Conservation (phyloP, 352 stramenopile genomes). For the Globisporangium recalcitrans region DNA sequence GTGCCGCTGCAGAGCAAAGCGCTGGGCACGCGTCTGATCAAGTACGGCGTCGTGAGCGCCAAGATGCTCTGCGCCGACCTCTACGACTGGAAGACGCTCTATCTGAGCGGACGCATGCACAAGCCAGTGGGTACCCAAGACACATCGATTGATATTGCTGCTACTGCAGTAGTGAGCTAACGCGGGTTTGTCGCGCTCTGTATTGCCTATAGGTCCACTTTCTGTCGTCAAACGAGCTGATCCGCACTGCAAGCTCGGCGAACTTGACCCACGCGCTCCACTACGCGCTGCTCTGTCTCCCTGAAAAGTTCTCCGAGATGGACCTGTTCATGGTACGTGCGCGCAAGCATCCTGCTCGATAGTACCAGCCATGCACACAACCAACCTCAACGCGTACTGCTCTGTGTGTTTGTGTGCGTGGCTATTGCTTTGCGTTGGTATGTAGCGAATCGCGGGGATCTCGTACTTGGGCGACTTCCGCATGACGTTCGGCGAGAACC, state of each 20-base stretch:
- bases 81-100: conserved; percentile 76
- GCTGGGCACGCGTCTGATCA: conserved; percentile 71
- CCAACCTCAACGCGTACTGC: background rate
- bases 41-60: conserved; percentile 86
- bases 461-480: conserved; percentile 88
- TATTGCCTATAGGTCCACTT: conserved; percentile 46
- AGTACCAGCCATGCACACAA: background rate
- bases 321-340: conserved; percentile 74
- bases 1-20: conserved; percentile 50
- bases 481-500: conserved; percentile 89
- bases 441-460: conserved; percentile 83
- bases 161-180: too few species aligned
- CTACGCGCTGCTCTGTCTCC: conserved; percentile 67
- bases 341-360: background rate
- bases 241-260: conserved; percentile 41
- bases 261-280: conserved; percentile 76
- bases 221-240: conserved; percentile 36
- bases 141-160: too few species aligned
- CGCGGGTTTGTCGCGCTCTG: background rate
- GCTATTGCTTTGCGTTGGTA: background rate
- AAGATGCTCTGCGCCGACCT: conserved; percentile 78
- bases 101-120: conserved; percentile 84
- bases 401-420: background rate
- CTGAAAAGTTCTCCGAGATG: conserved; percentile 75
- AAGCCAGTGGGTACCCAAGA: conserved; percentile 75